Base-by-base conservation (phyloP, 2,329 filamentous ascomycete species). In the Calonectria henricotiae region DNA sequence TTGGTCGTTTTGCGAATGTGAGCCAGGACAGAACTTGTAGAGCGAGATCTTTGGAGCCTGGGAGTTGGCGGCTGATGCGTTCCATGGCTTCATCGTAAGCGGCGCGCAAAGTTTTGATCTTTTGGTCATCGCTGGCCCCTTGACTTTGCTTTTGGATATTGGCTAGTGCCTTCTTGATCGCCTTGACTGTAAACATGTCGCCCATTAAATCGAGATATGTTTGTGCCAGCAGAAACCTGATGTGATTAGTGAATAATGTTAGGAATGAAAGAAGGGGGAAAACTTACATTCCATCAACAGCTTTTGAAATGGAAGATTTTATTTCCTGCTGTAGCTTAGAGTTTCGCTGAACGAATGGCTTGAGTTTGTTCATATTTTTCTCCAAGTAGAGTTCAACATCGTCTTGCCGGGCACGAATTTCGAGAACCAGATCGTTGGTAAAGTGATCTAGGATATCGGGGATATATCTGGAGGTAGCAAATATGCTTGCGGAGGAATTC, bases 321-420 rank as follows among this genome's bases (percentile, higher is more conserved):
- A 67, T 62, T 15, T 67, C 65, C 13, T 55, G 46, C 47, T 62
- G 58, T 3, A 67, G 25, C n/a, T 47, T 67, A 32, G 58, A 11
- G 44, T 47, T 67, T n/a, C 35, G 39, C 27, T 67, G 47, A n/a
- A 62, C 58, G 27, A 46, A 55, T 30, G 39, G 9, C 15, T 44
- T 62, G 58, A 67, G 65, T n/a, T 67, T 39, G 20, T n/a, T 37
- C 39, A 63, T 63, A 13, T 63, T 68, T 5, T 63, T 15, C 20
- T 47, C 39, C 2, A 68, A 15, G 37, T 58, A 68, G 11, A 30
- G 30, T 30, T 68, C 47, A 11, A 68, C 39, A n/a, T 63, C 65
- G 3, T 54, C 27, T 8, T 54, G 46, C 5, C 20, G 43, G n/a
- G 65, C 65, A n/a, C 65, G 60, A 20, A 68, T 41, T 39, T 68